Evolutionary conservation across 2,329 filamentous ascomycete species (phyloP), one percentile per base, ranked within the genome.

Genomic region (Colletotrichum navitas): DNA sequence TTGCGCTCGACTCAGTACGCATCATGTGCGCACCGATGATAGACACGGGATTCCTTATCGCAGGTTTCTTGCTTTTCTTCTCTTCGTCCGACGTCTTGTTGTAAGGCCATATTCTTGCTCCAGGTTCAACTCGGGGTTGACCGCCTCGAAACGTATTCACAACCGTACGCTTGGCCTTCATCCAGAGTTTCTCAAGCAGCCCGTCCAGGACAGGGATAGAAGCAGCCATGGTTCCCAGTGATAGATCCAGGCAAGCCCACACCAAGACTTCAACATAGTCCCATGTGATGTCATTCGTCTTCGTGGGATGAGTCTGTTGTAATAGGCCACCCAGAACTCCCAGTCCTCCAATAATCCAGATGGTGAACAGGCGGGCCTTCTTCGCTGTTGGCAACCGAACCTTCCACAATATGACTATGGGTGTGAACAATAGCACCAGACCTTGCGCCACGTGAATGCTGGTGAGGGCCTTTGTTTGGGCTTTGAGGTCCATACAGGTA

Each of bases 321-420:
- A 81, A 70, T 0, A 81, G 72, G 12, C 75, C 77, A 24, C 77
- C 79, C 47, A 81, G 68, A 45, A 78, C 78, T 36, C 77, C 76
- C 45, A 81, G 66, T 14, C 75, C 74, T 14, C 81, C 80, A 34
- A 78, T 75, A 14, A 69, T 75, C 75, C 81, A 82, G 41, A 81
- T 76, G 26, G 78, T 41, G 58, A 77, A 79, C 2, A 82, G 73
- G 8, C 79, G 75, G 16, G 74, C 45, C 61, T 81, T 82, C 41
- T 77, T 80, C 8, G 62, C 63, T 34, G 64, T 74, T 1, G 76
- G 72, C 75, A 82, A 80, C 16, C 74, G 73, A 2, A 82, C 76
- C 43, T 77, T 78, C 78, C 78, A 81, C 6, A 82, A 68, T 1
- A 82, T 78, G n/a, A 80, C 76, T 8, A 82, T 68, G 2, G 81